Evolutionary conservation across 129 eudicot genomes (phyloP).

Genomic region (Centella asiatica): DNA sequence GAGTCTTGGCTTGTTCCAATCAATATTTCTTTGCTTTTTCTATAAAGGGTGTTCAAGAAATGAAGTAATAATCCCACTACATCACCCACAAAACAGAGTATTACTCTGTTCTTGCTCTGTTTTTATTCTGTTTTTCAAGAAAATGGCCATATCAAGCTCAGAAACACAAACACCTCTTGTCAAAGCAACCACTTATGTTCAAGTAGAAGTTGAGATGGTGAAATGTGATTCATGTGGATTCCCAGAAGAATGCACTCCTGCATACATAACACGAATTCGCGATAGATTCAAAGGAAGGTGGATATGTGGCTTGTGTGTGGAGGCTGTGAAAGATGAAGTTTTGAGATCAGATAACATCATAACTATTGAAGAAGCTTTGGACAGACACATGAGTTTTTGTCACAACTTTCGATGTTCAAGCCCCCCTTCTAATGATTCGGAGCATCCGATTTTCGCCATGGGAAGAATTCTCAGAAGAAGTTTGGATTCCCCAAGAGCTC

Average conservation of each 20-base stretch:
- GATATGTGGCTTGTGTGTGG: conserved; percentile 39
- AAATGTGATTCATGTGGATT: conserved; percentile 39
- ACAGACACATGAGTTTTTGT: conserved; percentile 28
- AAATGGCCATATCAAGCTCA: background rate
- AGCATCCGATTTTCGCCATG: conserved; percentile 27
- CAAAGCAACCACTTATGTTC: background rate
- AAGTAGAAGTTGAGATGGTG: conserved; percentile 16
- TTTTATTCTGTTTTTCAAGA: too few species aligned
- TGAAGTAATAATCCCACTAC: background rate
- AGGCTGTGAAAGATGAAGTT: conserved; percentile 34
- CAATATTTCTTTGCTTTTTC: background rate
- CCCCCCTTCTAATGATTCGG: conserved; percentile 10
- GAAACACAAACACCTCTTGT: conserved; percentile 1
- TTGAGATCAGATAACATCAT: conserved; percentile 23
- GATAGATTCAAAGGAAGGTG: conserved; percentile 27
- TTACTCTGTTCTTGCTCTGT: too few species aligned
- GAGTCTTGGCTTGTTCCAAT: background rate
- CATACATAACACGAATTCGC: conserved; percentile 27
- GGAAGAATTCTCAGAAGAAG: conserved; percentile 25
- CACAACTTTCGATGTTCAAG: conserved; percentile 17
- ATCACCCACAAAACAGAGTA: background rate
- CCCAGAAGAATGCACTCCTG: conserved; percentile 34
- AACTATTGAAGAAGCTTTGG: conserved; percentile 29
- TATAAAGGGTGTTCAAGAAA: background rate
- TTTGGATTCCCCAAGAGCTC: conserved; percentile 25